Evolutionary conservation across 768 basidiomycete species (phyloP).

Genomic region (Tricholoma matsutake): DNA sequence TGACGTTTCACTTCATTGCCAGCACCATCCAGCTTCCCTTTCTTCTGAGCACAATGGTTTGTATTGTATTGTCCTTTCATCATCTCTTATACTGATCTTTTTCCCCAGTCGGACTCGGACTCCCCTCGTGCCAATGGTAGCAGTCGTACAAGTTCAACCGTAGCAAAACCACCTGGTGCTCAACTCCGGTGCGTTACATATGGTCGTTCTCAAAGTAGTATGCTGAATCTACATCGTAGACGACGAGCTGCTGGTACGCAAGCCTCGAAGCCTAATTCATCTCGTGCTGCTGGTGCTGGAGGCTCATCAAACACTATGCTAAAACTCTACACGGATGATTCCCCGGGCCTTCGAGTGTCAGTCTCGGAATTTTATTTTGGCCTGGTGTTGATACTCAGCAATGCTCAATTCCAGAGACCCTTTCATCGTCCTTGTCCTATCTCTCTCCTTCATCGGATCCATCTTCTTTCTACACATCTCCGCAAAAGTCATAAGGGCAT

Average conservation of each 20-base stretch:
- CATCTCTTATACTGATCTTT: neutral
- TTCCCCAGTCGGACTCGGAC: conserved; percentile 78
- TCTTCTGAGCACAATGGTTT: conserved; percentile 36
- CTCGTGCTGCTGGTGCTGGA: conserved; percentile 90
- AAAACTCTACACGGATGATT: conserved; percentile 97
- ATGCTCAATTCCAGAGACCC: conserved; percentile 63
- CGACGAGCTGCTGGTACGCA: conserved; percentile 70
- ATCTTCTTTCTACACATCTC: conserved; percentile 99
- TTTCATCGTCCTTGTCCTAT: conserved; percentile 93
- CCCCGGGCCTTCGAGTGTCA: conserved; percentile 95
- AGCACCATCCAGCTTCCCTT: conserved; percentile 14
- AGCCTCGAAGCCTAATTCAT: conserved; percentile 75
- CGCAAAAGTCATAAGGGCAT: conserved; percentile 88
- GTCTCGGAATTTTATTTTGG: conserved; percentile 4
- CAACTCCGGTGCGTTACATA: conserved; percentile 65
- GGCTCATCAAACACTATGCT: conserved; percentile 99
- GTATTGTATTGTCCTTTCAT: neutral
- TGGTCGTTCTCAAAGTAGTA: conserved; percentile 1
- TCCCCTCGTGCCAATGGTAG: conserved; percentile 44
- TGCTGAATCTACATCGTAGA: conserved; percentile 33
- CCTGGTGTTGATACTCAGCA: neutral
- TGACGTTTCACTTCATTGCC: conserved; percentile 24
- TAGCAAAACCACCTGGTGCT: conserved; percentile 75
- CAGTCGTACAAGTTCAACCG: conserved; percentile 40
- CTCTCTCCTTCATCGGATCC: conserved; percentile 94